A percentile compares a stretch with the other conserved stretches of the same genome.
phyloP scores from a whole-genome alignment of 2,329 filamentous ascomycete species.

The Lachnellula arida region DNA sequence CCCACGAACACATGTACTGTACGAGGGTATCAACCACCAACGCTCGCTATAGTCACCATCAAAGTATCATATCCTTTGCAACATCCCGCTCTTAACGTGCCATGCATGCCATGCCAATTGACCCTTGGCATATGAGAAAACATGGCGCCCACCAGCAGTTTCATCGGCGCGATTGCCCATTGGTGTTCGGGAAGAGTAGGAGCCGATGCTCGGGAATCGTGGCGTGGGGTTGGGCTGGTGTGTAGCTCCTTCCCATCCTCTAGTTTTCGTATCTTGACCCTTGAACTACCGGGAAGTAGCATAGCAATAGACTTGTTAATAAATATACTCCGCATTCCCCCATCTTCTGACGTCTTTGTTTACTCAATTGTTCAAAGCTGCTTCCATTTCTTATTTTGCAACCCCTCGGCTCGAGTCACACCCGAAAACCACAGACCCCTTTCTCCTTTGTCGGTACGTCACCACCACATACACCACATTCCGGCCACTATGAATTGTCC shows the following conservation, averaged over 20 bases:
- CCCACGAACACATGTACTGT: too few relatives aligned
- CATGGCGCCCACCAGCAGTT: too few relatives aligned
- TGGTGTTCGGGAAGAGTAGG: neutral
- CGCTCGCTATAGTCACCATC: too few relatives aligned
- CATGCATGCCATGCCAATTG: too few relatives aligned
- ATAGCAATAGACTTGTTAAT: neutral
- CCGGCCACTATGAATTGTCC: constrained; percentile 56
- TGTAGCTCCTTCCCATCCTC: neutral
- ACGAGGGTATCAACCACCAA: too few relatives aligned
- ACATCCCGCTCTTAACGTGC: too few relatives aligned
- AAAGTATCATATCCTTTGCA: too few relatives aligned
- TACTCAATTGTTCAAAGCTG: neutral
- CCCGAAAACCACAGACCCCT: too few relatives aligned
- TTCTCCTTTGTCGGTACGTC: neutral
- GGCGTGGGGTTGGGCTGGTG: too few relatives aligned
- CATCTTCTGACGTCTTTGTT: neutral
- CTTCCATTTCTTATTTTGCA: neutral
- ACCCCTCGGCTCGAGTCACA: too few relatives aligned
- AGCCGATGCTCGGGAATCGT: neutral
- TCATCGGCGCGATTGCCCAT: neutral
- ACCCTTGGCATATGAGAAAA: too few relatives aligned
- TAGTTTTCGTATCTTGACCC: neutral
- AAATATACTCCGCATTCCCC: neutral
- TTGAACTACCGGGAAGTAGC: neutral
- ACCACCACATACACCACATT: neutral